Conservation (phyloP, 441 rosid species). For the Rhodomyrtus psidioides region DNA sequence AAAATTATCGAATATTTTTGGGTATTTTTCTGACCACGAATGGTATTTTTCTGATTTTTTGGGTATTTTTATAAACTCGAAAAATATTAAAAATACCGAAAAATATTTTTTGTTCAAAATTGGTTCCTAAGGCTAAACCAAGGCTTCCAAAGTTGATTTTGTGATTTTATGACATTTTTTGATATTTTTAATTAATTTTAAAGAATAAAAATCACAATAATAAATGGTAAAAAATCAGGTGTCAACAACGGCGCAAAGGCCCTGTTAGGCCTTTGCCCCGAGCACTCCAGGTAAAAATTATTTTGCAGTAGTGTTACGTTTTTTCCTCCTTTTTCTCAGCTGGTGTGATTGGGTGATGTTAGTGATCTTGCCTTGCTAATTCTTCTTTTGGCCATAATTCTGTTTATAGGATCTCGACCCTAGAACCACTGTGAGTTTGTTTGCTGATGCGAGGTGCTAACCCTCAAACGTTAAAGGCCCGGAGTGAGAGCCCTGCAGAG, state of each 20-base stretch:
- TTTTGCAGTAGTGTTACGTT: not conserved
- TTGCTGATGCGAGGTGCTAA: slow-evolving; percentile 77
- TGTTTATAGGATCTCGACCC: slow-evolving; percentile 75
- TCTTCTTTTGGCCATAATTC: not conserved
- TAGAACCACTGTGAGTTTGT: slow-evolving; percentile 66
- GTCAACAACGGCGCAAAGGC: slow-evolving; percentile 87
- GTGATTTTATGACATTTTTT: no score
- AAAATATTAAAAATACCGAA: no score
- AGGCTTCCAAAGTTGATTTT: no score
- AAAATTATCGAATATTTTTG: no score
- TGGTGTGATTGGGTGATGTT: not conserved
- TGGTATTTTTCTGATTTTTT: no score
- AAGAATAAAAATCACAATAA: no score
- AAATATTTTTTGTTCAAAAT: no score
- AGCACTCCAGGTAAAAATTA: slow-evolving; percentile 70
- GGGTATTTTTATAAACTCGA: no score
- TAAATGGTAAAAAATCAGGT: no score
- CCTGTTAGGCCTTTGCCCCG: slow-evolving; percentile 95
- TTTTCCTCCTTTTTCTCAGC: not conserved
- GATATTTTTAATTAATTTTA: no score
- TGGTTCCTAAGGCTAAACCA: no score
- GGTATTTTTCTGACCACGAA: no score
- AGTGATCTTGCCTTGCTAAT: not conserved
- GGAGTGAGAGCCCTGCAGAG: slow-evolving; percentile 92
- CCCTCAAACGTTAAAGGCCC: slow-evolving; percentile 60